Percentiles rank a stretch among this genome's conserved stretches.
Evolutionary conservation across 106 monocot genomes (phyloP).

Genomic region (Dioscorea alata): DNA sequence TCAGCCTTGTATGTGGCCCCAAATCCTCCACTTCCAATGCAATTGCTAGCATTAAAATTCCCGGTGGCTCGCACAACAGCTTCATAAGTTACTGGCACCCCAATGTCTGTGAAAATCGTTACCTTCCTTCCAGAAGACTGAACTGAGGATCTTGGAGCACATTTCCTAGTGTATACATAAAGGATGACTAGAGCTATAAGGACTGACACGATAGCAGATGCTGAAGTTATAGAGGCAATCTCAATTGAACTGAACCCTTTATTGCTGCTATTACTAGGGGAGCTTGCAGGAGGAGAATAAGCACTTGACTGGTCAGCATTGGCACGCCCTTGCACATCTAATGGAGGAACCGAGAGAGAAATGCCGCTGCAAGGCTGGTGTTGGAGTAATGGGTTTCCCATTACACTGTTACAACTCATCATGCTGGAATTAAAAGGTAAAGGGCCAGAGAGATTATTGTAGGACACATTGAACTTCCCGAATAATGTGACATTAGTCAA

Average conservation of each 20-base stretch:
- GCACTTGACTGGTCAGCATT: constrained; percentile 13
- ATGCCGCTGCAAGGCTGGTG: constrained; percentile 18
- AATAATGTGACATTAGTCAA: constrained; percentile 34
- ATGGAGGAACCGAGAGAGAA: constrained; percentile 33
- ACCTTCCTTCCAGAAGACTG: constrained; percentile 49
- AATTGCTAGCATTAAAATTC: constrained; percentile 67
- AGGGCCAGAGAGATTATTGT: constrained; percentile 68
- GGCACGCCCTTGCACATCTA: constrained; percentile 18
- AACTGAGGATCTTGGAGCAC: constrained; percentile 36
- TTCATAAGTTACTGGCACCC: constrained; percentile 83
- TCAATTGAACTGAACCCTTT: constrained; percentile 56
- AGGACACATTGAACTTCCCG: constrained; percentile 59
- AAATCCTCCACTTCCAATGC: constrained; percentile 95
- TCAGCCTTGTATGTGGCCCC: constrained; percentile 99
- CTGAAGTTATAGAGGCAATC: constrained; percentile 83
- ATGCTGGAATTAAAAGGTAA: constrained; percentile 33
- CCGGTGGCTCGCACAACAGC: constrained; percentile 70
- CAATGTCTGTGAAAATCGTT: constrained; percentile 69
- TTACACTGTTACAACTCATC: constrained; percentile 42
- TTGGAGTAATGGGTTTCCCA: constrained; percentile 51
- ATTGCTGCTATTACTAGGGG: constrained; percentile 12
- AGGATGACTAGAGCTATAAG: constrained; percentile 57
- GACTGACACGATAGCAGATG: constrained; percentile 73
- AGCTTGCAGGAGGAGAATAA: constrained; percentile 16
- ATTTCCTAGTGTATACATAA: constrained; percentile 73